Conservation (phyloP, 2,329 filamentous ascomycete species). For the Fusarium albidum region DNA sequence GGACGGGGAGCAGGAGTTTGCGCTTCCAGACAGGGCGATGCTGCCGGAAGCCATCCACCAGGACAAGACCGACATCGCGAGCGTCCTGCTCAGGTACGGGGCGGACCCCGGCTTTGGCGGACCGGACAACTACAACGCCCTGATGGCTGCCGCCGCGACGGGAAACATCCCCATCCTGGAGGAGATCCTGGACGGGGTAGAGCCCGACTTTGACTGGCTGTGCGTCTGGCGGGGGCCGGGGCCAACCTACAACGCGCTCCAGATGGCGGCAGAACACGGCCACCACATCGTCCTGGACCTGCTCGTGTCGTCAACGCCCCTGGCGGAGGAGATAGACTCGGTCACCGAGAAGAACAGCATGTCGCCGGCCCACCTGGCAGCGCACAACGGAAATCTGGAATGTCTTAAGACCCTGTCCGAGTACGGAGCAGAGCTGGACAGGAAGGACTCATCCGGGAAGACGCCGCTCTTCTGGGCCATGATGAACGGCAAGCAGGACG, state of each 20-base stretch:
- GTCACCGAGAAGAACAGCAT: conserved; percentile 16
- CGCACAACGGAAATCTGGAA: conserved; percentile 22
- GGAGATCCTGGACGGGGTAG: conserved; percentile 18
- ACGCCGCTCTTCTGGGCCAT: conserved; percentile 33
- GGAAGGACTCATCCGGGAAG: conserved; percentile 23
- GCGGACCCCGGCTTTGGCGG: conserved; percentile 28
- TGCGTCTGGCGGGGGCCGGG: conserved; percentile 10
- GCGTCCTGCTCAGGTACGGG: conserved; percentile 23
- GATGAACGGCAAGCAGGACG: conserved; percentile 9
- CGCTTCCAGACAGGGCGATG: conserved; percentile 14
- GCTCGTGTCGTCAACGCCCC: conserved; percentile 26
- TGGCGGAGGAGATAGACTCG: conserved; percentile 12
- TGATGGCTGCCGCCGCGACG: conserved; percentile 21
- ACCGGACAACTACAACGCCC: conserved; percentile 15
- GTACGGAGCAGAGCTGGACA: conserved; percentile 20
- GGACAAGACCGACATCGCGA: conserved; percentile 12
- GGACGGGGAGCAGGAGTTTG: background rate
- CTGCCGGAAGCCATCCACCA: conserved; percentile 21
- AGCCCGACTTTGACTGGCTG: conserved; percentile 27
- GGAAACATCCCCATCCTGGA: conserved; percentile 28
- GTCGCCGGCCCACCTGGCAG: conserved; percentile 34
- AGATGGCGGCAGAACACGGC: conserved; percentile 31
- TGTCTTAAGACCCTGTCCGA: conserved; percentile 28
- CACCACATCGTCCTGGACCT: conserved; percentile 20
- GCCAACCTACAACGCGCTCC: conserved; percentile 31